Evolutionary conservation across 495 filamentous ascomycete genomes (phyloP), one percentile per base, ranked within the genome.

Genomic region (Hypoxylon intermedium): DNA sequence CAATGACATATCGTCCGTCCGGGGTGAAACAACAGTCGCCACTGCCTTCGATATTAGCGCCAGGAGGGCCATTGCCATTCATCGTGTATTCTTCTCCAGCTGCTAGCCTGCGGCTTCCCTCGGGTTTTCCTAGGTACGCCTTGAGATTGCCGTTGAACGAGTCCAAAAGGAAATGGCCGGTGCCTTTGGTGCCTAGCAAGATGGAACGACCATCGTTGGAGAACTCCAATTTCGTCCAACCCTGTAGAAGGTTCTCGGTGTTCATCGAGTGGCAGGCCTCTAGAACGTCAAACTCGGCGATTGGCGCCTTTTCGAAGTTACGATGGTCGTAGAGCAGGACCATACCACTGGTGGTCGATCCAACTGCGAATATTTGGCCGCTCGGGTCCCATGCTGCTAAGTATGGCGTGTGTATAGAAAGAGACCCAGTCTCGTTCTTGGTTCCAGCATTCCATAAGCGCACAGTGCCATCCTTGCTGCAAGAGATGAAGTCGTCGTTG

Each of bases 121-220:
- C 68, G 9, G 72, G 75, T 61, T 75, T 79, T 23, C 58, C 74
- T 30, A 85, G 76, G 70, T 87, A 89, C 9, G 87, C 86, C 65
- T 87, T 87, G 1, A 97, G 64, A 15, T 72, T 76, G 13, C 92
- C 93, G 28, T 89, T 82, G 73, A 96, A 98, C 1, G 95, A 90
- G 71, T 98, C 94, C 20, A 98, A 76, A 20, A 98, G 75, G 61
- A 89, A 94, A 67, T 98, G 95, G 2, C 91, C 90, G 36, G 80
- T 79, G 9, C 87, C 87, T 21, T 87, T 88, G 5, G 93, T 96
- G 20, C 89, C 87, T 23, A 98, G 61, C 18, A 98, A 82, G 48
- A 98, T 69, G 55, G 82, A 83, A 69, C 96, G 95, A 0, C 94
- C 94, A 69, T 98, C 93, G 68, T 98, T 98, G 45, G 89, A 89